Percentiles rank a stretch among this genome's conserved stretches.
phyloP scores from a whole-genome alignment of 2,329 filamentous ascomycete species.

The Colletotrichum zoysiae region DNA sequence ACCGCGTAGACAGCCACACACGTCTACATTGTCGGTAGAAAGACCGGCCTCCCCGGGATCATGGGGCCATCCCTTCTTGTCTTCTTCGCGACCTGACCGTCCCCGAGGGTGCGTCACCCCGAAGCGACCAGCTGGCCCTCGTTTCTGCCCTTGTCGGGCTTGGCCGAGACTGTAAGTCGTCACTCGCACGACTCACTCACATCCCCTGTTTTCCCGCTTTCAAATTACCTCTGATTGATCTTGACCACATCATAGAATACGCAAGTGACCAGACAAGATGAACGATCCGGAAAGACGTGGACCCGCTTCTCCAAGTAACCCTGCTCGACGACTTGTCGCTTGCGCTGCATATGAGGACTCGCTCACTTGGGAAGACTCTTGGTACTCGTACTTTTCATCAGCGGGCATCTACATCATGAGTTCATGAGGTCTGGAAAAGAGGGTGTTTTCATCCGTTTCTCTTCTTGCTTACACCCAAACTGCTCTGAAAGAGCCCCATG shows the following conservation, averaged over 20 bases:
- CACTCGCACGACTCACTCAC: too few relatives aligned
- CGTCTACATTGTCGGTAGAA: background rate
- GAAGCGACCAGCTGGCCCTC: too few relatives aligned
- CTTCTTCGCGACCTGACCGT: background rate
- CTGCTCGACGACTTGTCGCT: background rate
- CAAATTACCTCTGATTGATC: background rate
- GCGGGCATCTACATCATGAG: too few relatives aligned
- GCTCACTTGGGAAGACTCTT: background rate
- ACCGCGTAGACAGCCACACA: too few relatives aligned
- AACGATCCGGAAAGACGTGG: too few relatives aligned
- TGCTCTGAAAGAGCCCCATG: slow-evolving; percentile 1
- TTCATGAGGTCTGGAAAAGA: too few relatives aligned
- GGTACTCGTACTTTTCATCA: background rate
- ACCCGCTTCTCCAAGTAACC: background rate
- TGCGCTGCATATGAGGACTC: background rate
- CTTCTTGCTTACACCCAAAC: background rate
- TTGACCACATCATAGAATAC: background rate
- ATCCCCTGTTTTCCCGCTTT: too few relatives aligned
- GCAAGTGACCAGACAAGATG: background rate
- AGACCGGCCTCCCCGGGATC: background rate
- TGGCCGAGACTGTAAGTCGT: too few relatives aligned
- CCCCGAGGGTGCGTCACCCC: too few relatives aligned
- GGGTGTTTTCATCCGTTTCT: slow-evolving; percentile 6
- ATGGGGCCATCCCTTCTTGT: background rate
- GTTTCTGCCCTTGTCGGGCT: too few relatives aligned